Evolutionary conservation across 2,329 filamentous ascomycete genomes (phyloP).

Genomic region (Exophiala xenobiotica): DNA sequence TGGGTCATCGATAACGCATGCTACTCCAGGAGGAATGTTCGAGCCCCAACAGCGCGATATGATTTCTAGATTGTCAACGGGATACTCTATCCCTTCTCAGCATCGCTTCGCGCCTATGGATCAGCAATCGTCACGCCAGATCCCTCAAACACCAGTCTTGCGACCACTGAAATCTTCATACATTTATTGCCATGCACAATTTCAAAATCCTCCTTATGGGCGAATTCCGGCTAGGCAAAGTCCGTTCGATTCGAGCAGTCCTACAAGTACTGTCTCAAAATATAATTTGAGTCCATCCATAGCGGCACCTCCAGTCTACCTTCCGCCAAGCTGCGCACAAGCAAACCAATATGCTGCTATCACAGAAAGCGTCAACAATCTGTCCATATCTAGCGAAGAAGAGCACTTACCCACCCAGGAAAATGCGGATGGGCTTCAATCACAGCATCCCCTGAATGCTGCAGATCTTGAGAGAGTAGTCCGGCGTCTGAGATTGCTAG

Average conservation of each 20-base stretch:
- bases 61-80: neutral
- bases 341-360: neutral
- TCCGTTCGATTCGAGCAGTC: constrained; percentile 3
- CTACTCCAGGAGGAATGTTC: too few relatives aligned
- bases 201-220: neutral
- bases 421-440: too few relatives aligned
- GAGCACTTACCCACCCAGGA: too few relatives aligned
- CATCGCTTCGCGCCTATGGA: neutral
- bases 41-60: neutral
- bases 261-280: constrained; percentile 12
- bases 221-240: neutral
- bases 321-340: neutral
- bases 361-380: neutral
- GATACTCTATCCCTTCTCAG: neutral
- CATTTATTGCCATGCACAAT: neutral
- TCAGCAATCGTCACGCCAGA: neutral
- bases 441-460: too few relatives aligned
- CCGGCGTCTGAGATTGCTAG: too few relatives aligned
- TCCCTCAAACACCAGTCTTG: constrained; percentile 11
- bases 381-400: too few relatives aligned
- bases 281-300: constrained; percentile 7
- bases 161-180: constrained; percentile 5
- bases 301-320: neutral
- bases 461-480: too few relatives aligned
- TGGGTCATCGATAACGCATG: too few relatives aligned